Evolutionary conservation across 345 rosid species (phyloP), one percentile per base, ranked within the genome.

Genomic region (Camelina laxa): DNA sequence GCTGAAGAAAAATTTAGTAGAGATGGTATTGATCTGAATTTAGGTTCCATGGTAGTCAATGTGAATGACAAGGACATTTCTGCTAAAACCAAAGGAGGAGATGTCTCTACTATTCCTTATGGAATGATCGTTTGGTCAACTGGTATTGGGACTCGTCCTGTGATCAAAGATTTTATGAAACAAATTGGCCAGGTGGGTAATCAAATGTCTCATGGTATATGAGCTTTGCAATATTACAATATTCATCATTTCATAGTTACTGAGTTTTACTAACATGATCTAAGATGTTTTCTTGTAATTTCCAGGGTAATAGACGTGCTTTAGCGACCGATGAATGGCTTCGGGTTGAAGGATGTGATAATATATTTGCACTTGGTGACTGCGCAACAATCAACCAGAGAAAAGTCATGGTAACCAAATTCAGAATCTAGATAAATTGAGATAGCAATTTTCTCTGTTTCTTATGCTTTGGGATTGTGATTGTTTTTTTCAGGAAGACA

Each of bases 61-160:
- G 88, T 93, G 56, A 80, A 83, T 57, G 90, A 86, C 9, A 86
- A 87, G 60, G 98, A 89, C 61, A 93, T 93, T 53, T 84, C 87
- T 38, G 86, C 97, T 7, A 93, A 87, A 84, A 87, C 49, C 60
- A 88, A 80, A 74, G 91, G 80, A 62, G 96, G 90, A 30, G 82
- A 84, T 65, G 74, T 70, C 36, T 60, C 83, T 49, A 65, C 87
- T 39, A 85, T 85, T 36, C 97, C 97, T 27, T 91, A 91, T 70
- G 98, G 98, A 59, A 88, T 93, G 97, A 87, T 85, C 51, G 94
- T 93, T 76, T 93, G 96, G 98, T 93, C 98, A 75, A 93, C 98
- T 55, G 98, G 98, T 68, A 91, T 91, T 78, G 98, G 94, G 68
- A 83, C 93, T 48, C 91, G 80, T 58, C 87, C 96, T 50, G 91